These are phyloP conservation scores for Penicillium sp. DNA, from an alignment of 2,329 filamentous ascomycete species.

Conservation along the genomic window DNA sequence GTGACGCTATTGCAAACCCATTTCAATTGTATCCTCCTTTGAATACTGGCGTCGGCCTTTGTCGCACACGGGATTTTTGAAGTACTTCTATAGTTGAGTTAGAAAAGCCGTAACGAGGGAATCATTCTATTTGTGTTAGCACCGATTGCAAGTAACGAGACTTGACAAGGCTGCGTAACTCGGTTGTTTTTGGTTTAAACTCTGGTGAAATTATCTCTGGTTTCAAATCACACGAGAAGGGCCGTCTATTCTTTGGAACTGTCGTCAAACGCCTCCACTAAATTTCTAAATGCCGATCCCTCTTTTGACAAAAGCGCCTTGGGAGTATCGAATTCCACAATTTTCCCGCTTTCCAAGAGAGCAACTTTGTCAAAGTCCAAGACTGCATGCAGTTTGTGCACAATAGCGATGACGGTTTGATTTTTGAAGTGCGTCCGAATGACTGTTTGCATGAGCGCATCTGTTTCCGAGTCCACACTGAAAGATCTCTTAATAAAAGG, in stretches of 20 bases:
- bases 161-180: neutral
- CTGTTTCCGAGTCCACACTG: constrained; percentile 49
- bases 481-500: neutral
- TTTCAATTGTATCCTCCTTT: no score
- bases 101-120: no score
- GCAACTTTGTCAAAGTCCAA: constrained; percentile 25
- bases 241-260: neutral
- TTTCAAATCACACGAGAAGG: neutral
- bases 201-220: neutral
- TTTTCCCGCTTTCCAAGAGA: constrained; percentile 19
- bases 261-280: constrained; percentile 9
- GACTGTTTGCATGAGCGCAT: constrained; percentile 45
- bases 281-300: constrained; percentile 16
- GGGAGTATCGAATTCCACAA: constrained; percentile 22
- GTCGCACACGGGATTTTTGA: no score
- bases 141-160: no score
- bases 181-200: neutral
- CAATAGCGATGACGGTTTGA: constrained; percentile 50
- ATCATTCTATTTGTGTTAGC: no score
- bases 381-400: constrained; percentile 41
- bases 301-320: constrained; percentile 11
- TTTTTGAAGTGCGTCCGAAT: constrained; percentile 43
- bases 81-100: no score
- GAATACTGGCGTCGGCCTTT: no score
- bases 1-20: no score